Conservation (phyloP, 768 basidiomycete species). For the Mycena crocata region DNA sequence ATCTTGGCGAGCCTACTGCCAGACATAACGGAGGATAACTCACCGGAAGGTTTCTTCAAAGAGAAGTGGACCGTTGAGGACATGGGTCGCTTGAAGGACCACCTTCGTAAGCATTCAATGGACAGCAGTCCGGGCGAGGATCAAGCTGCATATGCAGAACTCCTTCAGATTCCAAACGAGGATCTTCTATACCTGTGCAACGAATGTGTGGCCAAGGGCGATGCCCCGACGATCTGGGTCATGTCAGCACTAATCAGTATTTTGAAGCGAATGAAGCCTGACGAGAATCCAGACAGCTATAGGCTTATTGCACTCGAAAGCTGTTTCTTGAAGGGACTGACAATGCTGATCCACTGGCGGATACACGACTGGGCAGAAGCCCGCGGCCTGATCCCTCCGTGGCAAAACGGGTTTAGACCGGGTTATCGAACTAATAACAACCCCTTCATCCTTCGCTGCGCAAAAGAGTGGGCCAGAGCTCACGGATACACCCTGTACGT, state of each 20-base stretch:
- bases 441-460: constrained; percentile 15
- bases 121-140: constrained; percentile 18
- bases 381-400: constrained; percentile 7
- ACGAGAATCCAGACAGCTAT: constrained; percentile 34
- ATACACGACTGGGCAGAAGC: constrained; percentile 28
- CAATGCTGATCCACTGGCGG: constrained; percentile 37
- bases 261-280: constrained; percentile 30
- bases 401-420: constrained; percentile 25
- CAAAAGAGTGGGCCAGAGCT: constrained; percentile 19
- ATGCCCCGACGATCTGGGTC: constrained; percentile 21
- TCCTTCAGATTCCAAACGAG: constrained; percentile 13
- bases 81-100: neutral
- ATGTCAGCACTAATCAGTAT: constrained; percentile 22
- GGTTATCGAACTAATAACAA: constrained; percentile 10
- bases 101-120: constrained; percentile 3
- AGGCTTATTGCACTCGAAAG: constrained; percentile 40
- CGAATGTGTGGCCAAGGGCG: neutral
- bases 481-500: constrained; percentile 8
- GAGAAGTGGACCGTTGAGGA: constrained; percentile 11
- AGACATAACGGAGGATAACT: constrained; percentile 1
- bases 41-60: constrained; percentile 17
- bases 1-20: constrained; percentile 6
- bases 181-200: constrained; percentile 20
- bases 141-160: constrained; percentile 15
- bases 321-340: constrained; percentile 39